Evolutionary conservation across 768 basidiomycete species (phyloP), one percentile per base, ranked within the genome.

Genomic region (Termitomyces heimii): DNA sequence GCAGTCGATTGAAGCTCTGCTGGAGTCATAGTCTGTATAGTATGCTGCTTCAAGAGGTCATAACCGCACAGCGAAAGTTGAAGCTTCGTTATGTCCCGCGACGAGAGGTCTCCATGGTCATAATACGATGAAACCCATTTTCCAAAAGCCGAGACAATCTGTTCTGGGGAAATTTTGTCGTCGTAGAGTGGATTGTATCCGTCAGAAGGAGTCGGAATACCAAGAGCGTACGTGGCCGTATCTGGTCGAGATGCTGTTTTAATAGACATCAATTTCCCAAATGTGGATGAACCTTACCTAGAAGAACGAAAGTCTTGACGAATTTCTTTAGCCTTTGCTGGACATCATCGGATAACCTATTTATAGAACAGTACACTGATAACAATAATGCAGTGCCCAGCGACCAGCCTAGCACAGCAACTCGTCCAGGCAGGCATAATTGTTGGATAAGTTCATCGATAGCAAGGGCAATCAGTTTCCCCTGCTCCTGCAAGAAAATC

Each of bases 351-450:
- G 65, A 62, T 8, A 70, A 54, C 5, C 40, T 54, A 4, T 55
- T 59, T 44, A 72, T 62, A 8, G 61, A 58, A 0, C 63, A 62
- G 3, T 70, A 56, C 22, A 66, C 51, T 5, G 65, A 53, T 42
- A 66, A 52, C 10, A 70, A 29, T 48, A 71, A 71, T 0, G 60
- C 40, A 7, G 52, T 61, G 0, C 71, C 73, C 52, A 71, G 43
- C 4, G 72, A 72, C 71, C 71, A 74, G 16, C 64, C 70, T 2
- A 58, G 55, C 7, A 72, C 52, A 16, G 62, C 58, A 2, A 71
- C 57, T 37, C 40, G 20, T 32, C 44, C 35, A 5, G 67, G 66
- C 26, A 68, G 46, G 1, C 48, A 35, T 13, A 62, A 60, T 32
- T 57, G 26, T n/a, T 61, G 31, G 13, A 72, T 67, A 22, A 73